phyloP scores from a whole-genome alignment of 257 asterid species.

The Plantago elongata region DNA sequence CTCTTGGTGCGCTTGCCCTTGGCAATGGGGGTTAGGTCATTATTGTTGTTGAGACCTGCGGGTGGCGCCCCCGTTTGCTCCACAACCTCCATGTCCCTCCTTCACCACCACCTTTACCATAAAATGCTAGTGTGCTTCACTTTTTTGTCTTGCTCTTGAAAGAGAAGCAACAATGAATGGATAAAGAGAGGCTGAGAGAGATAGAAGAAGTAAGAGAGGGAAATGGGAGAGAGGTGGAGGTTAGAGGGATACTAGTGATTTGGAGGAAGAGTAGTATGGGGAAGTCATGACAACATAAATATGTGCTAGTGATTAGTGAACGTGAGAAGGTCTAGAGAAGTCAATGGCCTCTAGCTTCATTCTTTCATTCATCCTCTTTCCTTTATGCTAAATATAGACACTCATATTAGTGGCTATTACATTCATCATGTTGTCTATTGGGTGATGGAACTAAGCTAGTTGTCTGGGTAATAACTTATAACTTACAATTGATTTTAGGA shows the following conservation, averaged over 20 bases:
- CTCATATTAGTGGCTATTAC: background rate
- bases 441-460: background rate
- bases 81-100: conserved; percentile 38
- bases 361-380: background rate
- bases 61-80: conserved; percentile 24
- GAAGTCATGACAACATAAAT: conserved; percentile 25
- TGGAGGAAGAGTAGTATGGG: conserved; percentile 26
- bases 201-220: conserved; percentile 27
- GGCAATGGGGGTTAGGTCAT: conserved; percentile 31
- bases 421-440: background rate
- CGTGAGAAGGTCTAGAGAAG: conserved; percentile 37
- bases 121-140: conserved; percentile 10
- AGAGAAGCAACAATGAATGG: conserved; percentile 1
- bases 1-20: conserved; percentile 57
- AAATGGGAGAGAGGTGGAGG: conserved; percentile 25
- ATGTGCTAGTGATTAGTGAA: conserved; percentile 30
- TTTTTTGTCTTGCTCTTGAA: conserved; percentile 3
- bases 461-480: too few relatives aligned
- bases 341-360: conserved; percentile 19
- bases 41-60: conserved; percentile 5
- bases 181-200: conserved; percentile 27
- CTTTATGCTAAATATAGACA: conserved; percentile 9
- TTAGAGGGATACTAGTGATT: conserved; percentile 14
- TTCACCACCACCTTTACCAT: conserved; percentile 31
- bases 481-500: too few relatives aligned